These are phyloP conservation scores for Erythrophleum ivorense DNA, from an alignment of 331 rosid genomes.

Conservation along the genomic window DNA sequence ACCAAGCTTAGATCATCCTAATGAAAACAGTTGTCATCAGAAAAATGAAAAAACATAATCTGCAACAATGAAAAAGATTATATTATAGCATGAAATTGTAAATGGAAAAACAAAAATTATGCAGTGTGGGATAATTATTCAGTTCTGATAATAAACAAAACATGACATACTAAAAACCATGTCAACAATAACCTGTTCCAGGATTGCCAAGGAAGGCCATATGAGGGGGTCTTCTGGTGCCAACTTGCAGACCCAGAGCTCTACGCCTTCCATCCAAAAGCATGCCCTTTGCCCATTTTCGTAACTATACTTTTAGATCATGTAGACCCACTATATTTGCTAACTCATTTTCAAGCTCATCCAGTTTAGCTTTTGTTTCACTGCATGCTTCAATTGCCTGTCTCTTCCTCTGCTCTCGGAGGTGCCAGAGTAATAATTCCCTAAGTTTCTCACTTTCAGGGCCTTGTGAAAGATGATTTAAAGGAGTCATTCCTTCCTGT, in stretches of 20 bases:
- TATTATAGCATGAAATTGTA: not conserved
- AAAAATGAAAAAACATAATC: too few species aligned
- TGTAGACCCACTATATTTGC: constrained; percentile 69
- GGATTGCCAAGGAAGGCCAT: constrained; percentile 99
- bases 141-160: not conserved
- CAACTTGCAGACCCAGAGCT: constrained; percentile 90
- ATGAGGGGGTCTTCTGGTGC: constrained; percentile 90
- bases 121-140: not conserved
- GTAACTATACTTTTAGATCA: constrained; percentile 79
- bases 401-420: constrained; percentile 79
- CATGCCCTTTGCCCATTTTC: constrained; percentile 98
- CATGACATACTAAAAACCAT: not conserved
- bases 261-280: constrained; percentile 98
- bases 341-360: constrained; percentile 74
- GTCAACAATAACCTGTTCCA: constrained; percentile 74
- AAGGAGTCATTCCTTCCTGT: constrained; percentile 94
- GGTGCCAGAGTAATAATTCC: constrained; percentile 62
- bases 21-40: too few species aligned
- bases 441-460: constrained; percentile 72
- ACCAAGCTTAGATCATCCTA: not conserved
- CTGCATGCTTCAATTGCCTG: constrained; percentile 88
- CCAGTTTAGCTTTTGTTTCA: constrained; percentile 90
- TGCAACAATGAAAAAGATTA: too few species aligned
- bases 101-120: too few species aligned
- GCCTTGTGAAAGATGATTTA: constrained; percentile 82